A percentile compares a stretch with the other conserved stretches of the same genome.
Evolutionary conservation across 345 rosid species (phyloP).

Genomic region (Barbarea vulgaris): DNA sequence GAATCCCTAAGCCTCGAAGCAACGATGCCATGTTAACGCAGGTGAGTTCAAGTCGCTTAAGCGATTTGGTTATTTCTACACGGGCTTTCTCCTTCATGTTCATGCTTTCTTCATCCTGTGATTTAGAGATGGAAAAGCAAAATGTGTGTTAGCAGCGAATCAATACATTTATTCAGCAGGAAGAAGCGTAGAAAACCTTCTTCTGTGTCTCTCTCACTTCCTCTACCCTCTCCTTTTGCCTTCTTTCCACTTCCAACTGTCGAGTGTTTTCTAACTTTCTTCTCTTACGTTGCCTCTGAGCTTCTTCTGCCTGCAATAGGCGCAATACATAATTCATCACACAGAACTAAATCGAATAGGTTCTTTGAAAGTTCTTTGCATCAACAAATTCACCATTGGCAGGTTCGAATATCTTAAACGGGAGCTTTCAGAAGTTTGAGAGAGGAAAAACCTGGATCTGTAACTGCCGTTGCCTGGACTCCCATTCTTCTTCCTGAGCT

Average conservation of each 20-base stretch:
- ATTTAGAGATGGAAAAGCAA: conserved; percentile 12
- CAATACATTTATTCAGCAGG: conserved; percentile 4
- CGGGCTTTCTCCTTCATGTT: conserved; percentile 70
- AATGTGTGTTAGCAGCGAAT: conserved; percentile 3
- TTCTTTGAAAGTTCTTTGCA: neutral
- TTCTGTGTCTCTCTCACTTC: conserved; percentile 87
- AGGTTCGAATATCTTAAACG: neutral
- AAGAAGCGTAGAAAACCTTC: conserved; percentile 52
- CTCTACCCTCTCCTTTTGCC: conserved; percentile 82
- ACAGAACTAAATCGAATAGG: neutral
- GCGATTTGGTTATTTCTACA: conserved; percentile 61
- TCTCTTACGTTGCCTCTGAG: conserved; percentile 68
- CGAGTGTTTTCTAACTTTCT: conserved; percentile 62
- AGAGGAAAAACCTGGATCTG: conserved; percentile 63
- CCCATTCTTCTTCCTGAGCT: conserved; percentile 86
- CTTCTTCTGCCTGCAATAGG: conserved; percentile 74
- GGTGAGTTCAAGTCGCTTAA: conserved; percentile 56
- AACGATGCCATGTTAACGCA: conserved; percentile 72
- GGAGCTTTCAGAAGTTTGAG: neutral
- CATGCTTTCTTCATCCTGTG: conserved; percentile 79
- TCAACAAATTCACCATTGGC: neutral
- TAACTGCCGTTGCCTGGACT: conserved; percentile 68
- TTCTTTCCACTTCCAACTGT: conserved; percentile 72
- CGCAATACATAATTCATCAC: neutral
- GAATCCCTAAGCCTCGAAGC: conserved; percentile 78